Evolutionary conservation across 345 rosid genomes (phyloP).

Genomic region (Citrus medica): DNA sequence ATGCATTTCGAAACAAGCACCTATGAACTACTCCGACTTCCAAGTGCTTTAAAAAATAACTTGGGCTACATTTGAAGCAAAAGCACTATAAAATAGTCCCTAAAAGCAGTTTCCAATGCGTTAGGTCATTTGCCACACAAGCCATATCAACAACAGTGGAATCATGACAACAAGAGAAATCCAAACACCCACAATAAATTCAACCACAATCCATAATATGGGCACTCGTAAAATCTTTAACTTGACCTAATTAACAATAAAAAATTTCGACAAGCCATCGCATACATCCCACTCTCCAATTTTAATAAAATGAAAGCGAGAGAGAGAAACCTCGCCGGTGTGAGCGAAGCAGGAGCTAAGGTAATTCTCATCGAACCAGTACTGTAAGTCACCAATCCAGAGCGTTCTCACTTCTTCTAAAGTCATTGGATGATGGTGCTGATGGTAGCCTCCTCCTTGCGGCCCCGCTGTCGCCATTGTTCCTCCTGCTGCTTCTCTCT

Average conservation of each 20-base stretch:
- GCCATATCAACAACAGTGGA: not conserved
- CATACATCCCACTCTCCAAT: not conserved
- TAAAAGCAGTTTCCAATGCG: not conserved
- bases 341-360: slow-evolving; percentile 88
- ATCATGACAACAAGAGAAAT: not conserved
- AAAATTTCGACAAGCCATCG: not conserved
- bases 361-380: slow-evolving; percentile 88
- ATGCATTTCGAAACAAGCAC: not conserved
- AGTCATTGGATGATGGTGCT: slow-evolving; percentile 75
- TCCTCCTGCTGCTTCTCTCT: not conserved
- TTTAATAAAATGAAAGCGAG: not conserved
- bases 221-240: not conserved
- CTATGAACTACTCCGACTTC: not conserved
- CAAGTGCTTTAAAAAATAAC: not conserved
- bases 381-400: slow-evolving; percentile 97
- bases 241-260: not conserved
- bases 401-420: slow-evolving; percentile 92
- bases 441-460: slow-evolving; percentile 33
- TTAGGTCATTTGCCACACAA: not conserved
- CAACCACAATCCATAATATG: not conserved
- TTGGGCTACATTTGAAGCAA: not conserved
- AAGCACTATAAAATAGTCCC: not conserved
- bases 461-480: slow-evolving; percentile 25
- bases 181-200: no score
- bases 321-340: slow-evolving; percentile 77